Evolutionary conservation across 1,284 basidiomycete species (phyloP), one percentile per base, ranked within the genome.

Genomic region (Fereydounia khargensis): DNA sequence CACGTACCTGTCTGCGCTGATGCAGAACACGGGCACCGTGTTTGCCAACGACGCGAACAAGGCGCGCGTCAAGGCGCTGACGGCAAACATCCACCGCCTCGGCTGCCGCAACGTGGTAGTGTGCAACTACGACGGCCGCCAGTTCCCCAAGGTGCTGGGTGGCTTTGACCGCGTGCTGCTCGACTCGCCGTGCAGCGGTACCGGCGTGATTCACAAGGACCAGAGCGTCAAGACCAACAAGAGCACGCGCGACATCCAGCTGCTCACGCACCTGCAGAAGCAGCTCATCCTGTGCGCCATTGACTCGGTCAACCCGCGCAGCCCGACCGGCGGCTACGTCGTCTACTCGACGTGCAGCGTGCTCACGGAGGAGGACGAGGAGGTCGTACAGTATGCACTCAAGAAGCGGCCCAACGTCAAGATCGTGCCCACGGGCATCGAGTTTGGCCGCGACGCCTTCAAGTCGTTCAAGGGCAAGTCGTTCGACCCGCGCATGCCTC

Each of bases 301-400:
- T 74, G 95, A 99, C 80, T 94, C 90, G 49, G 86, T 96, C 47
- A 86, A 86, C 62, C 84, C 92, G 9, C 84, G 86, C 46, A 94
- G 91, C 2, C 85, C 87, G 64, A 90, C 89, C 0, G 95, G 95
- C 11, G 94, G 91, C 19, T 92, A 87, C 77, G 80, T 98, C 63
- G 94, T 98, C 49, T 99, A 99, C 80, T 97, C 92, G 42, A 99
- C 95, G 0, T 99, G 95, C 77, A 97, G 92, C 6, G 91, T 99
- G 35, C 96, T 88, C 4, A 88, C 96, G 3, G 95, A 98, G 70
- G 95, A 99, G 80, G 92, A 99, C 80, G 95, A 99, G 78, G 85
- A 89, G 4, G 94, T 98, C 14, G 90, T 99, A 16, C 89, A 97
- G 77, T 99, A 99, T 73, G 95, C 95, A n/a, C 82, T 99, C 45